phyloP scores from a whole-genome alignment of 371 early-diverging fungal genomes.

The Mortierella sp. region DNA sequence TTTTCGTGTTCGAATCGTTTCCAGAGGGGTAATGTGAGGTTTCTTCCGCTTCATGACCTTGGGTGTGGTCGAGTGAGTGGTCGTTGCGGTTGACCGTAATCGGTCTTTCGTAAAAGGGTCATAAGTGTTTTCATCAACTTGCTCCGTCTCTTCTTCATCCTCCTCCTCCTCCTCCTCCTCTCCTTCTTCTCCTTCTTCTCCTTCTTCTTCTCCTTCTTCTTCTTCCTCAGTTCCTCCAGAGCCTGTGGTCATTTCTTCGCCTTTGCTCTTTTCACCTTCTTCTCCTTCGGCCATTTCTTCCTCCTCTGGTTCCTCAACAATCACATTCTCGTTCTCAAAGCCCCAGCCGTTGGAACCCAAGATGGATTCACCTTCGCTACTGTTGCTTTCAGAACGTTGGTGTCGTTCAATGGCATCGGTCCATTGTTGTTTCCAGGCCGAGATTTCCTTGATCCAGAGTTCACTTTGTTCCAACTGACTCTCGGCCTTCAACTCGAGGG shows the following conservation, averaged over 20 bases:
- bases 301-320: constrained; percentile 35
- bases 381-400: constrained; percentile 7
- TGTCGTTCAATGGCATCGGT: constrained; percentile 28
- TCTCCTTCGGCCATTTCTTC: constrained; percentile 7
- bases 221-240: not conserved
- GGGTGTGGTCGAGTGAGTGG: not conserved
- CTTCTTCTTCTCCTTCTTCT: not conserved
- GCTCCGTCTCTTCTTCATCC: not conserved
- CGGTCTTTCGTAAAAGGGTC: not conserved
- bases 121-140: not conserved
- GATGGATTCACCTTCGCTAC: not conserved
- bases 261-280: not conserved
- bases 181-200: not conserved
- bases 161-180: not conserved
- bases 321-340: constrained; percentile 5
- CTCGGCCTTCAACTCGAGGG: constrained; percentile 35
- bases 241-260: not conserved
- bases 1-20: constrained; percentile 13
- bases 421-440: constrained; percentile 22
- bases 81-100: not conserved
- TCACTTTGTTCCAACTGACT: constrained; percentile 32
- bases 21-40: constrained; percentile 1
- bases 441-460: constrained; percentile 36
- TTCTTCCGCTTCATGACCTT: not conserved
- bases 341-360: not conserved